Evolutionary conservation across 1,139 yeast genomes (phyloP), one percentile per base, ranked within the genome.

Genomic region (Taphrina deformans): DNA sequence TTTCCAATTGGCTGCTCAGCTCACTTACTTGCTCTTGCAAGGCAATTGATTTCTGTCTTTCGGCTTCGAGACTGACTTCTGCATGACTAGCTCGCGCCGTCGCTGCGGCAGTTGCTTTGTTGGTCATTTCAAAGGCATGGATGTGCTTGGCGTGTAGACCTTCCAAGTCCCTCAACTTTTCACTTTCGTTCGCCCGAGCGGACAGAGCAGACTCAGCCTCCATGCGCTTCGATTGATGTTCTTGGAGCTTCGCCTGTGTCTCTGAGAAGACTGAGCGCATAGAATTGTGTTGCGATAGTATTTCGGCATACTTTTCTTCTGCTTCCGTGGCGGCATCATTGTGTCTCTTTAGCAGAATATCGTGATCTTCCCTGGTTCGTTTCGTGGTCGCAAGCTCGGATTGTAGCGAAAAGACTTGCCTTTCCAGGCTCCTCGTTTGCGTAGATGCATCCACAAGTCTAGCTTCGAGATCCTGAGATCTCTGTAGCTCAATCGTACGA

Each of bases 381-480:
- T 38, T 40, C 29, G 55, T 48, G 29, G 63, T 26, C 9, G 55
- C 48, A 6, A 50, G 31, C 27, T 59, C 56, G 24, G 56, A 52
- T 18, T 52, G 48, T 16, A 59, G 21, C 14, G 50, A 18, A n/a
- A 27, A 27, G 2, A 62, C 9, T 16, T 62, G 59, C n/a, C 59
- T 56, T 18, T 55, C 56, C 14, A 55, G 26, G 23, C 40, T 52
- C 3, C 48, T 27, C n/a, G 44, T 33, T 14, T 53, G 33, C 21
- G 44, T 23, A 14, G 53, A 29, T 14, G 53, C 44, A 24, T 29
- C 67, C 40, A 55, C 66, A 48, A 69, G 62, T 26, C 62, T 41
- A 29, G 61, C 55, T 18, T 67, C 69, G 26, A 69, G 50, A 16
- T 69, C 70, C 35, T 50, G 24, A 18, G 35, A 48, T 7, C 67